Conservation (phyloP, 768 basidiomycete genomes). For the Amanita subjunquillea region DNA sequence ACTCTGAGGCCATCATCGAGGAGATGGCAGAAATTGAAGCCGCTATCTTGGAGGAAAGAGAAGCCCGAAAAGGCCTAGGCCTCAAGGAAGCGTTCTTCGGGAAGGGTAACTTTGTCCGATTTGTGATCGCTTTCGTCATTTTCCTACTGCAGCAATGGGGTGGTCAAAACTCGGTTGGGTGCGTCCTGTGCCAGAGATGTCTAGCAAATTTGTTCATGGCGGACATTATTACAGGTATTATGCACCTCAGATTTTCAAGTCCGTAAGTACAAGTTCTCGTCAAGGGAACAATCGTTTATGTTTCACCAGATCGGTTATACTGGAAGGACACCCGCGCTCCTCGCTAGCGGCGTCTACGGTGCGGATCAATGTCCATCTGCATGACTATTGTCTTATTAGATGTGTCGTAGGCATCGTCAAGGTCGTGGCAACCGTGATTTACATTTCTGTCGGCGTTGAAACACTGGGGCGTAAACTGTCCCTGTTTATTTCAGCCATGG, state of each 20-base stretch:
- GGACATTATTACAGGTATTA: slow-evolving; percentile 37
- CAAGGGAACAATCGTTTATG: background rate
- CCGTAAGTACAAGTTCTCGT: slow-evolving; percentile 25
- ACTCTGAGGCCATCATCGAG: slow-evolving; percentile 35
- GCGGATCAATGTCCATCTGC: slow-evolving; percentile 2
- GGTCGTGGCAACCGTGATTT: slow-evolving; percentile 52
- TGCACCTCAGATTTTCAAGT: slow-evolving; percentile 62
- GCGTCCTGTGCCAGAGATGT: slow-evolving; percentile 7
- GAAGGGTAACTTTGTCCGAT: slow-evolving; percentile 74
- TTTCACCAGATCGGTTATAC: slow-evolving; percentile 50
- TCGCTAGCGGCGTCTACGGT: slow-evolving; percentile 66
- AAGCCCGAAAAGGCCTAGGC: slow-evolving; percentile 54
- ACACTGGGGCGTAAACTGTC: slow-evolving; percentile 58
- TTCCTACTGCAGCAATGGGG: slow-evolving; percentile 79
- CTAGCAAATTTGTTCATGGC: background rate
- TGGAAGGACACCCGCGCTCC: slow-evolving; percentile 45
- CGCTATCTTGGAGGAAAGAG: slow-evolving; percentile 64
- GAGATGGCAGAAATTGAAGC: slow-evolving; percentile 80
- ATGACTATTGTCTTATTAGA: background rate
- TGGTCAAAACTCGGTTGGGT: slow-evolving; percentile 74
- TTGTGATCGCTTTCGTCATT: slow-evolving; percentile 75
- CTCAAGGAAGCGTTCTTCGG: slow-evolving; percentile 65
- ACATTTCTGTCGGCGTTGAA: slow-evolving; percentile 62
- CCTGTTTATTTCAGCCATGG: slow-evolving; percentile 61
- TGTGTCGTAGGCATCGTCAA: slow-evolving; percentile 39